Percentiles rank a stretch among this genome's conserved stretches.
These are phyloP conservation scores for Esteya vermicola DNA, from an alignment of 2,329 filamentous ascomycete genomes.

Conservation along the genomic window DNA sequence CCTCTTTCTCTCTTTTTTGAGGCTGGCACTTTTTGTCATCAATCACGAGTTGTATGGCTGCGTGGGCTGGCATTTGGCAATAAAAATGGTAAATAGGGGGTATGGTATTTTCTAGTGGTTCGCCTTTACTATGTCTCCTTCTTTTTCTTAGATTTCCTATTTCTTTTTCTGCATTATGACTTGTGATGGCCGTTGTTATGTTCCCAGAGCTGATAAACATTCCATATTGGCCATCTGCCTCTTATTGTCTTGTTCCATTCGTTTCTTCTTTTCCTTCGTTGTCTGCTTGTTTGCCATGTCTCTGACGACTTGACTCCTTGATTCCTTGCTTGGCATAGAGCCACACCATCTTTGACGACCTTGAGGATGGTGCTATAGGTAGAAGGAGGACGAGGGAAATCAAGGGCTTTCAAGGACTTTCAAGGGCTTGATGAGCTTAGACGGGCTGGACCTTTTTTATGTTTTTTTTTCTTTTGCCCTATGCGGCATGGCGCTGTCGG, in stretches of 20 bases:
- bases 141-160: conserved; percentile 5
- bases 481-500: not conserved
- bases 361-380: too few relatives aligned
- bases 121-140: too few relatives aligned
- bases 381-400: not conserved
- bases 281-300: not conserved
- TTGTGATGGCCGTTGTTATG: conserved; percentile 11
- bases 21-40: too few relatives aligned
- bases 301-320: too few relatives aligned
- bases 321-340: too few relatives aligned
- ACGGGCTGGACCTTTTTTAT: not conserved
- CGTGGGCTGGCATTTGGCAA: not conserved
- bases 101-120: conserved; percentile 1
- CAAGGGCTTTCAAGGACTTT: too few relatives aligned
- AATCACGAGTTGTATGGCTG: too few relatives aligned
- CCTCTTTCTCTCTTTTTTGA: too few relatives aligned
- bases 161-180: conserved; percentile 13
- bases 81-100: not conserved
- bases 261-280: not conserved
- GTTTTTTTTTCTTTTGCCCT: too few relatives aligned
- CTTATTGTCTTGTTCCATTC: not conserved
- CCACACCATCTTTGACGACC: too few relatives aligned
- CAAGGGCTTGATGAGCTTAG: not conserved
- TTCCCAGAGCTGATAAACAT: conserved; percentile 15
- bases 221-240: conserved; percentile 3